Evolutionary conservation across 2,329 filamentous ascomycete genomes (phyloP), one percentile per base, ranked within the genome.

Genomic region (Aspergillus sp.): DNA sequence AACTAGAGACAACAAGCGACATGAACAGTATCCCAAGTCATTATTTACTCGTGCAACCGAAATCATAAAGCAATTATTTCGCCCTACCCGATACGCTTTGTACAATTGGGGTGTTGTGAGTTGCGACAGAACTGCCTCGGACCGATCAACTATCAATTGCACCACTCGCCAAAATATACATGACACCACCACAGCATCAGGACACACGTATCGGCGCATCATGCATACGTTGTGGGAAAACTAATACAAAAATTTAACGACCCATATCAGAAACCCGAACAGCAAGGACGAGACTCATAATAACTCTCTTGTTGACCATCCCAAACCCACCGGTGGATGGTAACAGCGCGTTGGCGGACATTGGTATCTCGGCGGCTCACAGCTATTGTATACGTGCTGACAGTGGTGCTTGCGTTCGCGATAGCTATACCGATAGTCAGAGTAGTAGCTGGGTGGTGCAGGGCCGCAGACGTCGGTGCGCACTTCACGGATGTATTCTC

Each of bases 401-500:
- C 6, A 41, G 37, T 11, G 52, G 23, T 41, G 19, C 21, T 4
- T 48, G 23, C 33, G 31, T 9, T 41, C 45, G 14, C 7, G 31
- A 27, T 44, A 35, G 25, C 21, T 49, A 35, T 48, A 25, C 19
- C 21, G 14, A 47, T 51, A 41, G 2, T 27, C 19, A 8, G 39
- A n/a, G 41, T 40, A 41, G 33, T 46, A 39, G n/a, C n/a, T 15
- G 11, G 5, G 37, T 9, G 40, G 35, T 12, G 19, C 23, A 8
- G 41, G 33, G 27, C 17, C 19, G 37, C 15, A 52, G 15, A 37
- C 3, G 6, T 46, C 41, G 6, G 60, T 33, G 39, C 41, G 52
- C 15, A 65, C 57, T 31, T 61, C 53, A 15, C 55, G 19, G 53
- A 68, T 61, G 25, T 48, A 56, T 31, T 66, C 61, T 17, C 60